Conservation (phyloP, 306 rosid genomes). For the Fragaria ananassa region DNA sequence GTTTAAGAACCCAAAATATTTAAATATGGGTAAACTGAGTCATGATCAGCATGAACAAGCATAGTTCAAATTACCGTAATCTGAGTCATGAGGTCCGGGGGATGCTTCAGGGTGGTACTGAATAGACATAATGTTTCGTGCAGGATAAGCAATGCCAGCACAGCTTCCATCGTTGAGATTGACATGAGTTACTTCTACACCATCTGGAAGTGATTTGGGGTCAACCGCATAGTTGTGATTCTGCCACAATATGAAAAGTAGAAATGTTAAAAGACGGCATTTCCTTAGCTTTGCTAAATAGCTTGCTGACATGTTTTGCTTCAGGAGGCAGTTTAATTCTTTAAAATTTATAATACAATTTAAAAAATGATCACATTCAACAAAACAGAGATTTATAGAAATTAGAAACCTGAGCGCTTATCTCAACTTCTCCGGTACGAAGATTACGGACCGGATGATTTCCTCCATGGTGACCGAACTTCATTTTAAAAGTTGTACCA, state of each 20-base stretch:
- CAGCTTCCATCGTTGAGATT: conserved; percentile 88
- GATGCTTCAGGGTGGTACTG: conserved; percentile 99
- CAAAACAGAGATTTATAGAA: background rate
- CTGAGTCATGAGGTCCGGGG: conserved; percentile 98
- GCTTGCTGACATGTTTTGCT: background rate
- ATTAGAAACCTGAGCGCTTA: conserved; percentile 77
- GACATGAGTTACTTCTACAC: conserved; percentile 81
- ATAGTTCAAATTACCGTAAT: conserved; percentile 48
- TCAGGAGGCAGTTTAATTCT: background rate
- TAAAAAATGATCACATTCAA: background rate
- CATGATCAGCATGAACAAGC: background rate
- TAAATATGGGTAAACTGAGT: background rate
- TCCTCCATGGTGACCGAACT: conserved; percentile 98
- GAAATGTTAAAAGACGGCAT: background rate
- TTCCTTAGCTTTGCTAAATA: background rate
- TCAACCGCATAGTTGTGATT: conserved; percentile 92
- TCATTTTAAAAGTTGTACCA: conserved; percentile 88
- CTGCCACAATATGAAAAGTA: conserved; percentile 40
- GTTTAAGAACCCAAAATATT: background rate
- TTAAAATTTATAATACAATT: background rate
- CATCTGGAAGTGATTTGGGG: conserved; percentile 73
- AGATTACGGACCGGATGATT: conserved; percentile 93
- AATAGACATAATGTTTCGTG: conserved; percentile 73
- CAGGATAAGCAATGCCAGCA: conserved; percentile 83
- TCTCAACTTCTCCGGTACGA: conserved; percentile 64